Base-by-base conservation (phyloP, 2,329 filamentous ascomycete species). In the Tolypocladium cylindrosporum region DNA sequence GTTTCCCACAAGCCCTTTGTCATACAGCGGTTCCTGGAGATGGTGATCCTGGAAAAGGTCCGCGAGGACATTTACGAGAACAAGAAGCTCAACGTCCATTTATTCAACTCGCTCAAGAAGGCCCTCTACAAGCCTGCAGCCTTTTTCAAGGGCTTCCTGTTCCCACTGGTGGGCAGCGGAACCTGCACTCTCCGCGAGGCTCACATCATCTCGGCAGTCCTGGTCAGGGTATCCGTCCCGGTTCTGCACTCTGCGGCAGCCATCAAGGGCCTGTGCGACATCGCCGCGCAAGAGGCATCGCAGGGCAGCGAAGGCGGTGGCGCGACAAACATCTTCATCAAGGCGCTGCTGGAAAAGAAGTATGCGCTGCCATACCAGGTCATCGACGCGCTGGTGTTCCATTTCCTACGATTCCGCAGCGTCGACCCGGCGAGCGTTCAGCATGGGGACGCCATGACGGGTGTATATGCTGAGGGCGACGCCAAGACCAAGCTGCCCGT, bases 131-230 rank as follows among this genome's bases (percentile, higher is more conserved):
- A 96, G 72, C 94, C 94, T 8, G 88, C 90, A 0, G 91, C 92
- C 21, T 99, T 96, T 75, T 99, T 99, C 82, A 96, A 97, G 72
- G 94, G 92, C 4, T 85, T 99, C 65, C 79, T 99, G 19, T 97
- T 97, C 69, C 94, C 94, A 0, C 82, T 99, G 21, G 86, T 96
- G 11, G 84, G 83, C 10, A 89, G 86, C 55, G 90, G 91, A 36
- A 91, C 87, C n/a, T 97, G 92, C 75, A 96, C 92, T 0, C 76
- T 97, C 55, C 85, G 92, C 55, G 94, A 99, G 74, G 94, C 94
- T 6, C 86, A 91, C 65, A 97, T 99, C 64, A 84, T 99, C 48
- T 90, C 89, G 4, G 91, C 88, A 10, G 92, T 96, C 1, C 81
- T 99, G 53, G 84, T 88, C 7, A 82, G 92, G 59, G 86, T 97